A percentile compares a stretch with the other conserved stretches of the same genome.
phyloP scores from a whole-genome alignment of 1,284 basidiomycete species.

The Porogramme epimiltina region DNA sequence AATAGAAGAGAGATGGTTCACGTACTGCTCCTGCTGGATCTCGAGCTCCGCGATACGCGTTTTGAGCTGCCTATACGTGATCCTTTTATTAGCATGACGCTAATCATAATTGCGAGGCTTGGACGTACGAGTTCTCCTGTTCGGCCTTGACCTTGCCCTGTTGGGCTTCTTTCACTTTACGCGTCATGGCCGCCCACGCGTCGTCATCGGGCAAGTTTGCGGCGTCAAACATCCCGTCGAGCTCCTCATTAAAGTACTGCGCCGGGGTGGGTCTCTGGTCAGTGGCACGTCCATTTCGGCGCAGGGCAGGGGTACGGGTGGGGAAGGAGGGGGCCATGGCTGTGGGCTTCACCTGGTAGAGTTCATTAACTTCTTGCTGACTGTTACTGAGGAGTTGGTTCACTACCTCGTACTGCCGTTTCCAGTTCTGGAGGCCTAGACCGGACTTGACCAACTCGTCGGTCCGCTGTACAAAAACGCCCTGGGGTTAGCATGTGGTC shows the following conservation, averaged over 20 bases:
- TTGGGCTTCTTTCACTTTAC: constrained; percentile 74
- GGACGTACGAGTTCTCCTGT: constrained; percentile 77
- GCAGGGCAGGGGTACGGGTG: too few relatives aligned
- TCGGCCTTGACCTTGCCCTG: constrained; percentile 70
- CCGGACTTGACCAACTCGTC: constrained; percentile 61
- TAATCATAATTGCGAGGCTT: background rate
- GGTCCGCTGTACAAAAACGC: constrained; percentile 24
- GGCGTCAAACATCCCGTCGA: constrained; percentile 87
- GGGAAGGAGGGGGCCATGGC: background rate
- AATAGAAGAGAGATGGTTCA: constrained; percentile 17
- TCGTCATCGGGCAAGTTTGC: constrained; percentile 76
- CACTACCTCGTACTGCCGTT: constrained; percentile 75
- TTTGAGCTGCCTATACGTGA: constrained; percentile 61
- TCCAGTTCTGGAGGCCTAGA: constrained; percentile 66
- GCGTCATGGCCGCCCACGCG: constrained; percentile 74
- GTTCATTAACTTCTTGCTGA: constrained; percentile 85
- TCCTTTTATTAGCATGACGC: background rate
- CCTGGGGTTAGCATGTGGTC: constrained; percentile 38
- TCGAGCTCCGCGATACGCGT: constrained; percentile 72
- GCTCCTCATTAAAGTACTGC: constrained; percentile 90
- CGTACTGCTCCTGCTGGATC: constrained; percentile 79
- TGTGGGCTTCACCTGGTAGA: constrained; percentile 74
- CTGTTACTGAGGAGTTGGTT: constrained; percentile 74
- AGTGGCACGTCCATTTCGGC: too few relatives aligned
- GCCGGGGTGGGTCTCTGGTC: background rate